Conservation (phyloP, 441 rosid genomes). For the Rhodomyrtus psidioides region DNA sequence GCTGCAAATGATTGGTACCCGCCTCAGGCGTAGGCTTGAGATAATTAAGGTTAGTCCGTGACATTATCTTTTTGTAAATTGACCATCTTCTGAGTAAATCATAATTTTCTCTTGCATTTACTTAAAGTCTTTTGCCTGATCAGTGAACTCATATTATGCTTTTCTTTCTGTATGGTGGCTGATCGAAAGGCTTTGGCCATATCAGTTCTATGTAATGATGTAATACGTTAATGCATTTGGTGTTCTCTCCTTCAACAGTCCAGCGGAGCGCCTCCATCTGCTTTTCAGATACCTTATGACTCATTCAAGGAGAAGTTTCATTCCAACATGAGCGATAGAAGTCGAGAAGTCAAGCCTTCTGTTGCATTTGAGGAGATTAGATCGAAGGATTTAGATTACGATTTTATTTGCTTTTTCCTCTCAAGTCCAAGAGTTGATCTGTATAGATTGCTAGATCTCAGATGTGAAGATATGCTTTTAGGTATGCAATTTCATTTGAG, state of each 20-base stretch:
- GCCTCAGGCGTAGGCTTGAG: slow-evolving; percentile 84
- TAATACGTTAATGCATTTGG: not conserved
- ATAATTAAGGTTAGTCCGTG: slow-evolving; percentile 67
- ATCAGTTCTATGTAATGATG: not conserved
- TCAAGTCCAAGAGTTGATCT: slow-evolving; percentile 78
- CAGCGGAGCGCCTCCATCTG: slow-evolving; percentile 83
- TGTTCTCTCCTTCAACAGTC: slow-evolving; percentile 42
- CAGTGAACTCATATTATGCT: not conserved
- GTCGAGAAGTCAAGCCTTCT: slow-evolving; percentile 19
- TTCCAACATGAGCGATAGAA: slow-evolving; percentile 19
- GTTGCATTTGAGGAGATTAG: slow-evolving; percentile 24
- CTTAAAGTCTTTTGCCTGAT: not conserved
- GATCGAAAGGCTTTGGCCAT: not conserved
- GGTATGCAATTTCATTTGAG: slow-evolving; percentile 20
- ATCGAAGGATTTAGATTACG: slow-evolving; percentile 64
- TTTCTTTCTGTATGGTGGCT: not conserved
- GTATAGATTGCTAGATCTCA: slow-evolving; percentile 70
- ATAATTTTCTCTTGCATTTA: not conserved
- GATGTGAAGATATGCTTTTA: slow-evolving; percentile 88
- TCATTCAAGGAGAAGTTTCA: slow-evolving; percentile 45
- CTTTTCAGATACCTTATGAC: slow-evolving; percentile 72
- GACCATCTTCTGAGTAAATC: not conserved
- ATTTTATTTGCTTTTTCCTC: slow-evolving; percentile 76
- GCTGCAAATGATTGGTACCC: slow-evolving; percentile 83
- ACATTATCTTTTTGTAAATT: not conserved